A percentile compares a stretch with the other conserved stretches of the same genome.
phyloP scores from a whole-genome alignment of 129 eudicot species.

The Silybum marianum region DNA sequence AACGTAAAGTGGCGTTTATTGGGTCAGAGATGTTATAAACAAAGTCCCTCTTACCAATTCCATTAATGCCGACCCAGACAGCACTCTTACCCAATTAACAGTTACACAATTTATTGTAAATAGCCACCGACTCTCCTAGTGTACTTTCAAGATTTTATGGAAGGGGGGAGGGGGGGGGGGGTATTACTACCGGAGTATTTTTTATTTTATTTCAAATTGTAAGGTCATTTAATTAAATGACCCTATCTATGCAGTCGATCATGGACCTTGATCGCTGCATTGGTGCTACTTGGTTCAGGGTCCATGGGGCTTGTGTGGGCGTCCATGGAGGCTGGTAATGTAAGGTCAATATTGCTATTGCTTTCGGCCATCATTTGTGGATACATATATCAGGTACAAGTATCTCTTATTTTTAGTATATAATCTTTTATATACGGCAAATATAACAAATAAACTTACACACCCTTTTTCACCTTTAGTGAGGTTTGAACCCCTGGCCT shows the following conservation, averaged over 20 bases:
- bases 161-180: neutral
- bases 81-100: too few species aligned
- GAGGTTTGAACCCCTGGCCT: too few species aligned
- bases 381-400: constrained; percentile 82
- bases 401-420: neutral
- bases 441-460: too few species aligned
- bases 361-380: constrained; percentile 66
- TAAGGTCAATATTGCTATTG: constrained; percentile 60
- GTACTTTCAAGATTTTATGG: neutral
- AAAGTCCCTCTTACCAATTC: too few species aligned
- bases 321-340: constrained; percentile 59
- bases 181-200: too few species aligned
- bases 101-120: neutral
- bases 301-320: constrained; percentile 64
- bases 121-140: neutral
- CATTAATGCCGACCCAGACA: too few species aligned
- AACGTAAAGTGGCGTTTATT: too few species aligned
- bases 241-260: constrained; percentile 56
- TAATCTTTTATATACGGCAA: too few species aligned
- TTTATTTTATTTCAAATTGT: too few species aligned
- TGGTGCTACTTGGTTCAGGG: constrained; percentile 61
- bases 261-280: constrained; percentile 68
- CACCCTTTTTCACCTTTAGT: too few species aligned
- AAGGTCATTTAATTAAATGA: neutral
- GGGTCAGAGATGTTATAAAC: too few species aligned